phyloP scores from a whole-genome alignment of 2,329 filamentous ascomycete species.

The Setomelanomma holmii region DNA sequence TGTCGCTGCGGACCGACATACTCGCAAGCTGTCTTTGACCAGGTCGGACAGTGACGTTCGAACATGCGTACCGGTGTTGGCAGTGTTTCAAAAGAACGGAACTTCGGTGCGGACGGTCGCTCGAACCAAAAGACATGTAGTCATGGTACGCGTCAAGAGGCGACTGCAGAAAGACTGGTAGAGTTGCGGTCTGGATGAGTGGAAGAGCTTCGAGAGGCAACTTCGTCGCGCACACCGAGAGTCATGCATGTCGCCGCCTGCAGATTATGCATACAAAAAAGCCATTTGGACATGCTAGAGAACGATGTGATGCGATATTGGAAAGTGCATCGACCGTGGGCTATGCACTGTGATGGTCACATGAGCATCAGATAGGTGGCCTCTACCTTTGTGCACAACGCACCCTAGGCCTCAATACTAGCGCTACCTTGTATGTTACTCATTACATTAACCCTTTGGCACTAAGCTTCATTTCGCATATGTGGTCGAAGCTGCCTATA shows the following conservation, averaged over 20 bases:
- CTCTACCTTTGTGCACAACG: too few relatives aligned
- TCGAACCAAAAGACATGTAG: not conserved
- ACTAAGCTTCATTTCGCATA: too few relatives aligned
- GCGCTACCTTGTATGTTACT: too few relatives aligned
- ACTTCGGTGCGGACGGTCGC: not conserved
- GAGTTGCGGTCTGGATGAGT: not conserved
- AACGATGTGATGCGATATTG: too few relatives aligned
- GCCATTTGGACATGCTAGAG: too few relatives aligned
- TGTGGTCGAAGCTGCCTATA: not conserved
- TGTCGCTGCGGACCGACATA: not conserved
- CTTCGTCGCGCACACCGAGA: slow-evolving; percentile 3
- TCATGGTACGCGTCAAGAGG: not conserved
- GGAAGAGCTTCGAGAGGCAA: not conserved
- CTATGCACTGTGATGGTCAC: too few relatives aligned
- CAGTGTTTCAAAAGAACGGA: not conserved
- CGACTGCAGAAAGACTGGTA: not conserved
- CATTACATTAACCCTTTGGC: too few relatives aligned
- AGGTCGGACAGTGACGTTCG: not conserved
- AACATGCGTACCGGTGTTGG: not conserved
- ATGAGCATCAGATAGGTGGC: too few relatives aligned
- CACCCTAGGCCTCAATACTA: too few relatives aligned
- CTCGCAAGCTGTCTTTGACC: not conserved
- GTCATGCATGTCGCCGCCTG: too few relatives aligned
- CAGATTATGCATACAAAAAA: too few relatives aligned
- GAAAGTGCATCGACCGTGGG: too few relatives aligned